Base-by-base conservation (phyloP, 2,329 filamentous ascomycete genomes). In the Penicillium paneum region DNA sequence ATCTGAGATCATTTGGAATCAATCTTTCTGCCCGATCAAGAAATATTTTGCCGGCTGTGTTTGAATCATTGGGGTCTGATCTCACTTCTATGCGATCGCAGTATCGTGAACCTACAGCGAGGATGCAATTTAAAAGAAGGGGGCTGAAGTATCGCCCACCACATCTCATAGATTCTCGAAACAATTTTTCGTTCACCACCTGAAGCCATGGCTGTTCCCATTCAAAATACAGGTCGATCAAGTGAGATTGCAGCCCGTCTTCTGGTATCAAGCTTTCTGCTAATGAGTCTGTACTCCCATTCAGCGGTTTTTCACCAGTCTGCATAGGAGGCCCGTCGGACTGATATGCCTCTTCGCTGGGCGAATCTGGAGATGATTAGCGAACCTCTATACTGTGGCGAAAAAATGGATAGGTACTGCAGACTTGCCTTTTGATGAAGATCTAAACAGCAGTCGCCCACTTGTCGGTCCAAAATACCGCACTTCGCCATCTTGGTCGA, bases 151-250 rank as follows among this genome's bases (percentile, higher is more conserved):
- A 74, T 10, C 67, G 59, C 0, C 70, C 71, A 1, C 60, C 54
- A 19, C 17, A 49, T 4, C 52, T 53, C 52, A 63, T 57, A 32
- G 67, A 68, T 5, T 71, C 54, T 15, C 72, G 65, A 49, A 74
- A 75, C 0, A 75, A 57, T 5, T 40, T 49, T 39, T 75, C 73
- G 31, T 75, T 66, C 0, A 74, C 64, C 0, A 73, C 54, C n/a
- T 72, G 70, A 15, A 59, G 62, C 70, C 72, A 74, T 0, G 72
- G 71, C 12, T 71, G 67, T 21, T 75, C 70, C 67, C 72, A 75
- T 11, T 59, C 57, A 41, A 75, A 75, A 47, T 72, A 75, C 1
- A 73, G 46, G 26, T 71, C 65, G 8, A 74, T 64, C 8, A 69
- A 49, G 34, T 74, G 64, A 12, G 62, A 58, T 42, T 66, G 60